Evolutionary conservation across 2,329 filamentous ascomycete species (phyloP), one percentile per base, ranked within the genome.

Genomic region (Exophiala lecanii-corni): DNA sequence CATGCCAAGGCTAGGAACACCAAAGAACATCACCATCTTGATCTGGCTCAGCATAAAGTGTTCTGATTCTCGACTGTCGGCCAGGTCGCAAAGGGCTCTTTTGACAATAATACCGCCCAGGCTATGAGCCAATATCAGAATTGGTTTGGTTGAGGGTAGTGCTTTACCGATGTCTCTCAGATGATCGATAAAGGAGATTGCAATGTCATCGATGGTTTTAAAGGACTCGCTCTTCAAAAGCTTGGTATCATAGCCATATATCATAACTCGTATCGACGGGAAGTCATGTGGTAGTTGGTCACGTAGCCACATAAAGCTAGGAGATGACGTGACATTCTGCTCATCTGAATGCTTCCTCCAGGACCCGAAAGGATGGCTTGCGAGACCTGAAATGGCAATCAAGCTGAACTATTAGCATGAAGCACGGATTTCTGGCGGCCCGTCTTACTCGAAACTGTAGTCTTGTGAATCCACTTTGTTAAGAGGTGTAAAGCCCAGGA

Each of bases 1-100:
- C 44, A 56, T 51, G 5, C 54, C 54, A 19, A 28, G 32, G 39
- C 44, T 56, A 9, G 54, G 54, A 10, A 54, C 49, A 19, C 51
- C 53, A 33, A 56, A 56, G 33, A 53, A 45, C 7, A 56, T 23
- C 16, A 50, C 17, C 9, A 45, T 44, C 23, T 49, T 46, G 28
- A 36, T 18, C 15, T 41, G 16, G 15, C 12, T 28, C 5, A 30
- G 33, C 13, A 35, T 23, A 34, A 33, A 37, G 21, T 23, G 15
- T 19, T 36, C 31, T 15, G 18, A 23, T 2, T 37, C 33, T 5
- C 31, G 17, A 30, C 31, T 38, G 3, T 15, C 16, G 9, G 33
- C 33, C 10, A 36, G 31, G 6, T n/a, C 3, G 15, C 20, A 42
- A 5, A 43, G 15, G 6, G 38, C 49, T 32, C 47, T 26, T 32